phyloP scores from a whole-genome alignment of 2,329 filamentous ascomycete genomes.

The Trichophyton equinum region DNA sequence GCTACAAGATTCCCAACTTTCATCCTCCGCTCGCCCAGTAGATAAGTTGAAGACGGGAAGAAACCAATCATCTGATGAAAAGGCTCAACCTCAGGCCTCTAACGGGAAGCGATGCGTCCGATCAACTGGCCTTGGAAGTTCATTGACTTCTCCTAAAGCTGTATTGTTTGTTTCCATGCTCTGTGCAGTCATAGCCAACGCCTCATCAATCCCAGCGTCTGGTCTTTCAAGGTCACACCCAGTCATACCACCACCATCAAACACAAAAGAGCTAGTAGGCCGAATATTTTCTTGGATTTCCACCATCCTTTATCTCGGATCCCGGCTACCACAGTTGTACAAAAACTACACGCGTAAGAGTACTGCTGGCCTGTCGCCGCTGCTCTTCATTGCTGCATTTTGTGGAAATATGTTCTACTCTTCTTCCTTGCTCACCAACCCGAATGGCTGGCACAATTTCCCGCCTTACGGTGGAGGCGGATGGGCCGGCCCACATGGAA shows the following conservation, averaged over 20 bases:
- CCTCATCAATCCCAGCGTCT: constrained; percentile 26
- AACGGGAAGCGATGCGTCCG: constrained; percentile 19
- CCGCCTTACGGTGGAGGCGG: constrained; percentile 45
- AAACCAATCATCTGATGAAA: constrained; percentile 24
- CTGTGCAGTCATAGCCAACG: constrained; percentile 33
- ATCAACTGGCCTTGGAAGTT: constrained; percentile 17
- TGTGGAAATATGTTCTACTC: constrained; percentile 58
- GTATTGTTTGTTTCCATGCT: constrained; percentile 34
- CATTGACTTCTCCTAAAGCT: constrained; percentile 30
- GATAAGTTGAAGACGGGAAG: constrained; percentile 8
- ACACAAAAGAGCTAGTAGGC: constrained; percentile 34
- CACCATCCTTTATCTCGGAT: constrained; percentile 45
- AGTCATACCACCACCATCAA: constrained; percentile 17
- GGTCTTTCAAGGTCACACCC: constrained; percentile 12
- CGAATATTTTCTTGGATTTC: constrained; percentile 45
- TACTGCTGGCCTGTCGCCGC: constrained; percentile 50
- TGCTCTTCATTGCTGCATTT: constrained; percentile 55
- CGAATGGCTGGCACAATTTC: constrained; percentile 48
- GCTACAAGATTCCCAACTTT: constrained; percentile 11
- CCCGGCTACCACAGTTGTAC: constrained; percentile 51
- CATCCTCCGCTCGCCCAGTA: constrained; percentile 15
- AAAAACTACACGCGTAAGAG: constrained; percentile 52
- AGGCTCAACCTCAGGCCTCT: constrained; percentile 18
- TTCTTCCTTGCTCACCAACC: constrained; percentile 48
- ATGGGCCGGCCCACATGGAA: constrained; percentile 48